These are phyloP conservation scores for Populus hybrid DNA, from an alignment of 441 rosid genomes.

Conservation along the genomic window DNA sequence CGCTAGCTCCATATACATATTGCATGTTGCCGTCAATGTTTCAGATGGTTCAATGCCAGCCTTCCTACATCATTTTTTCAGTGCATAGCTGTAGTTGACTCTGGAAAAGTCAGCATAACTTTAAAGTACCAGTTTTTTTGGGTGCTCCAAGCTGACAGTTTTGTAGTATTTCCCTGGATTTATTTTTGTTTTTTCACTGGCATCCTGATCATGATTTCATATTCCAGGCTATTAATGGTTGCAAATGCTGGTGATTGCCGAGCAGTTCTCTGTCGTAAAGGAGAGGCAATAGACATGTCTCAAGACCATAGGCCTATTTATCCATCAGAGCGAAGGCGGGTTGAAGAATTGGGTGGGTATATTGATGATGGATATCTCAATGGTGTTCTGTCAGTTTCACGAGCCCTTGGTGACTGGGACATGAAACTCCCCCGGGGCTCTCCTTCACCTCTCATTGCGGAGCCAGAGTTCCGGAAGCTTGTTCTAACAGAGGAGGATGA, in stretches of 20 bases:
- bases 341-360: conserved; percentile 64
- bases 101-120: background rate
- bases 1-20: background rate
- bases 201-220: conserved; percentile 5
- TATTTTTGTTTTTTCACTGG: background rate
- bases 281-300: conserved; percentile 64
- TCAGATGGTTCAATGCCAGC: background rate
- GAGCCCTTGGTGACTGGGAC: conserved; percentile 97
- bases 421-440: conserved; percentile 63
- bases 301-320: conserved; percentile 73
- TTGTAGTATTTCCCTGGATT: background rate
- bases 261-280: conserved; percentile 67
- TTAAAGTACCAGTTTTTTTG: background rate
- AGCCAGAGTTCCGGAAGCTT: conserved; percentile 70
- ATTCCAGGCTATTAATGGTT: conserved; percentile 64
- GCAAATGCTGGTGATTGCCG: conserved; percentile 80
- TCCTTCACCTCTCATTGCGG: conserved; percentile 75
- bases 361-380: conserved; percentile 81
- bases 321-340: conserved; percentile 57
- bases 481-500: conserved; percentile 82
- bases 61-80: background rate
- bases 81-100: no score
- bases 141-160: background rate
- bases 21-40: background rate
- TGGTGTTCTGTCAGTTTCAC: conserved; percentile 67